Evolutionary conservation across 768 basidiomycete species (phyloP), one percentile per base, ranked within the genome.

Genomic region (Daedaleopsis nitida): DNA sequence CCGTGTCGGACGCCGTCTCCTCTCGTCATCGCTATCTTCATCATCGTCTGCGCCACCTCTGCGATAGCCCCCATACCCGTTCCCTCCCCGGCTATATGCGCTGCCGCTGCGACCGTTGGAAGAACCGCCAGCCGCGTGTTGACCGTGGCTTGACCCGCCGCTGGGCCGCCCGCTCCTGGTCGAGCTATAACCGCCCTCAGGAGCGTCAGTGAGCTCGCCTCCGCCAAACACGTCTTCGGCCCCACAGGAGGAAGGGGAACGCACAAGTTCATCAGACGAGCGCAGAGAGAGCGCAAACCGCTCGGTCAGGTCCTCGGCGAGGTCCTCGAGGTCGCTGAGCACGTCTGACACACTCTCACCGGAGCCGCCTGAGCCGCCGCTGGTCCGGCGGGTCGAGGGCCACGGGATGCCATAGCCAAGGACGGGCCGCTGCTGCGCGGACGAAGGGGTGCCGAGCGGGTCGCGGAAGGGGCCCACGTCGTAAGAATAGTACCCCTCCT

Each of bases 21-120:
- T 70, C 56, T 65, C 61, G 71, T 58, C 62, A 64, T 76, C 73
- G 55, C 75, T 58, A 55, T 55, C 61, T 7, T 77, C 80, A 53
- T 76, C 80, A 43, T 76, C 69, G 60, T 49, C 66, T 52, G n/a
- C 71, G 65, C 48, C 72, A 59, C 45, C 70, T 54, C 35, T 62
- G 62, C 6, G 59, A 51, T 32, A 49, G 7, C 70, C 68, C 42
- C 58, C 60, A 14, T 61, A 56, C 7, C 63, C 66, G 44, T 60
- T 58, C 5, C 74, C 73, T 43, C 73, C 68, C 39, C 72, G 69
- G 13, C 73, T 69, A 57, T 60, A 47, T 17, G 70, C 52, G 32
- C 67, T 66, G 12, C 54, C 51, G 19, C 38, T 52, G 43, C 39
- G 52, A 3, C 52, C 58, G 57, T 64, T 59, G 11, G 62, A 60